Base-by-base conservation (phyloP, 179 eudicot species). In the Silene coronaria region DNA sequence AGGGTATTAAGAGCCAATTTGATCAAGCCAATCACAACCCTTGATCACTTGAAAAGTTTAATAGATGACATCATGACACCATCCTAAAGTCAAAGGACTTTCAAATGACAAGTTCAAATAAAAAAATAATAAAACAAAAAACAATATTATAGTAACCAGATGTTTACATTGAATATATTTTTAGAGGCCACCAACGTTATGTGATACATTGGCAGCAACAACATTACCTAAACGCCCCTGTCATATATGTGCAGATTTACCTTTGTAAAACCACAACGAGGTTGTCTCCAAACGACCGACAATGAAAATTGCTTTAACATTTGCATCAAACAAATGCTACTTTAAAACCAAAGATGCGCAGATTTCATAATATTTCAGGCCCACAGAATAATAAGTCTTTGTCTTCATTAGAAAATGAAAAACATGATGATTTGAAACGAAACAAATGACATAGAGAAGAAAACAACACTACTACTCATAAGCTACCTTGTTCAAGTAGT, bases 401-500 rank as follows among this genome's bases (percentile, higher is more conserved):
- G 4, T 5, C n/a, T 51, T 21, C 21, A 53, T 53, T 53, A 14
- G 58, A 26, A 24, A 24, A 21, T 5, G 1, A 62, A 13, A 23
- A 12, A 0, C 30, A 62, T 24, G 17, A 12, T 62, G 66, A 26
- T 8, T 8, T 11, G 5, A 62, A 3, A 62, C 13, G 28, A 70
- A 30, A 62, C 12, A 5, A 61, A 11, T 42, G 12, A 48, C 17
- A 65, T 22, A 68, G 38, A 27, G 26, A 12, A 69, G 59, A 69
- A 45, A 69, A 42, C n/a, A 3, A 70, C 12, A 71, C 38, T 60
- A 22, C 53, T n/a, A 30, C 53, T 21, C 67, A 74, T 7, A 4
- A 61, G 42, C 77, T 89, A 93, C 97, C 99, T 93, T 95, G 88
- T 96, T 96, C 85, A 96, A 81, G 86, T 93, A 96, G 84, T 93